Base-by-base conservation (phyloP, 495 filamentous ascomycete species). In the Aspergillus baeticus region DNA sequence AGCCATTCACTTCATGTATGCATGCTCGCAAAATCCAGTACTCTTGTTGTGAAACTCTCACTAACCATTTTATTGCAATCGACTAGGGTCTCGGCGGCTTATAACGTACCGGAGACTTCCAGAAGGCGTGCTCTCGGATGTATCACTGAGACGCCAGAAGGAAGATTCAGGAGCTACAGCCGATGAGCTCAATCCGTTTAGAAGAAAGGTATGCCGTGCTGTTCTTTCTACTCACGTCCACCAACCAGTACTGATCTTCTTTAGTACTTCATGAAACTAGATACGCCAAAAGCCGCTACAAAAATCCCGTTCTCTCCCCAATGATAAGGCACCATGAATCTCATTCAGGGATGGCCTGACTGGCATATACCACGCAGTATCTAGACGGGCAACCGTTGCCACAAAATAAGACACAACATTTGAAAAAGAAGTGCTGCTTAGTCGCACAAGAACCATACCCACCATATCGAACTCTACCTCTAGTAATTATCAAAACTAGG, bases 1-100 rank as follows among this genome's bases (percentile, higher is more conserved):
- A 98, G 68, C 67, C 78, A 3, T 99, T 99, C 59, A 89, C 87
- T 61, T 92, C 89, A 69, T 99, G 92, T 92, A 63, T 60, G 80
- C 5, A 38, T 21, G 3, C 39, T 52, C 49, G 15, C 15, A 20
- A 2, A 18, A 18, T 13, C 26, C n/a, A n/a, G n/a, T n/a, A n/a
- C n/a, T n/a, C n/a, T n/a, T n/a, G n/a, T n/a, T 29, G 8, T 29
- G 26, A 29, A 29, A n/a, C n/a, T 29, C 26, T 21, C 34, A 37
- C 50, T 53, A 31, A 44, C 14, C 10, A 26, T 51, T 7, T 29
- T 14, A 11, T 26, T 34, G 33, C 36, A 11, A 13, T 41, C 33
- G 2, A 20, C 11, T 41, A 91, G 87, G 92, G 93, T 90, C 91
- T 35, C 84, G 93, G 48, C 81, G 88, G 46, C 77, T 98, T 21